Evolutionary conservation across 768 basidiomycete species (phyloP), one percentile per base, ranked within the genome.

Genomic region (Albatrellus ellisii): DNA sequence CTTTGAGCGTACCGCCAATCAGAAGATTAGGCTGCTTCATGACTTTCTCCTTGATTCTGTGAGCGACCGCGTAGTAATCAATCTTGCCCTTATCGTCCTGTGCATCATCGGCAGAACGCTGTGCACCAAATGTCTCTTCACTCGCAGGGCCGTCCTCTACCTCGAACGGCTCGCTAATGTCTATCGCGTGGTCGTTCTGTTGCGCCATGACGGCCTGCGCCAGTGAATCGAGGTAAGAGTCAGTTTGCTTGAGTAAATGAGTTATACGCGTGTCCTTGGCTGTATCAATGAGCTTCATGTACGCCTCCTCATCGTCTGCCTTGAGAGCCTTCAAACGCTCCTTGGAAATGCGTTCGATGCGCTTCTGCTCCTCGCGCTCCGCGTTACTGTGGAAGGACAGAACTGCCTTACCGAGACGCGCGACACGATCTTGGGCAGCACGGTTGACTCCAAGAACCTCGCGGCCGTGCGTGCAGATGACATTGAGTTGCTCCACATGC

Each of bases 191-290:
- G 48, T 90, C 86, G 41, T 69, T 79, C 64, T 99, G 94, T 59
- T 99, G 94, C 7, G 84, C 84, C 42, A 79, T 72, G 45, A 99
- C 92, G 25, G 92, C 91, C 45, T 90, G 84, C 1, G 94, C 87
- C 20, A 99, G 77, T 6, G 87, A 89, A 56, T 98, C 94, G 52
- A 99, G 79, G 63, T 90, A 99, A 0, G 78, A 54, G 54, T 99
- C 94, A 7, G 95, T 99, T 64, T 98, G 94, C 34, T 82, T 71
- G 43, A 99, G 68, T 21, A 98, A 68, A 62, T 98, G 95, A 0
- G 92, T 95, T 62, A 99, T 97, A 62, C 95, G 84, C 8, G 94
- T 97, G 55, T 99, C 95, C 60, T 99, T 99, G 44, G 94, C 94
- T 14, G 92, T 95, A 60, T 98, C 95, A 54, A 99, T 88, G 54